Evolutionary conservation across 148 eudicot species (phyloP).

Genomic region (Chenopodium berlandieri): DNA sequence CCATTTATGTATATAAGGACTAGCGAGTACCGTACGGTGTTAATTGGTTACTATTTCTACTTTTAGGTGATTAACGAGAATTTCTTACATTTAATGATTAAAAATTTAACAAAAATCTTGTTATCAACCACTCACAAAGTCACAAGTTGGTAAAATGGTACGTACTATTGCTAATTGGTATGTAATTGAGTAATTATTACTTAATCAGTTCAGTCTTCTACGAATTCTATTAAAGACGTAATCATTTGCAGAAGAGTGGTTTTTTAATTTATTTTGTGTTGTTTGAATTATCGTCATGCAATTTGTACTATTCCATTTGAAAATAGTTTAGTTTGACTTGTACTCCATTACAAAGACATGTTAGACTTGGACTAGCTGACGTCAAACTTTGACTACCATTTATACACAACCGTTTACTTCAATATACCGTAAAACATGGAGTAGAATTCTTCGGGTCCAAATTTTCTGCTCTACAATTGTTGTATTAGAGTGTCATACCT

Average conservation of each 20-base stretch:
- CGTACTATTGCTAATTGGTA: background rate
- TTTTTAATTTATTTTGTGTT: background rate
- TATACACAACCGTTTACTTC: background rate
- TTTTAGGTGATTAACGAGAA: too few species aligned
- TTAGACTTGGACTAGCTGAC: background rate
- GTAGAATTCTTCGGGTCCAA: too few species aligned
- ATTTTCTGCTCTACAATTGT: too few species aligned
- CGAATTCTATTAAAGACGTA: background rate
- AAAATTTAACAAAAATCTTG: too few species aligned
- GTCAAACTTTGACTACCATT: constrained; percentile 9
- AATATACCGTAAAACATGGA: background rate
- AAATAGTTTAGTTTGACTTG: constrained; percentile 3
- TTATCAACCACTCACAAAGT: too few species aligned
- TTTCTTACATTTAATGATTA: too few species aligned
- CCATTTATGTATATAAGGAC: too few species aligned
- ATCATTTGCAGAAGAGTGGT: background rate
- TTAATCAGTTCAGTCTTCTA: background rate
- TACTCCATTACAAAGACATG: too few species aligned
- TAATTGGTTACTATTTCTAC: too few species aligned
- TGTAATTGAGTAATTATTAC: background rate
- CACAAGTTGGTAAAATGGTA: too few species aligned
- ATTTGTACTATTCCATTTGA: background rate
- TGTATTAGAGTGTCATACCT: too few species aligned
- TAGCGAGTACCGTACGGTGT: too few species aligned
- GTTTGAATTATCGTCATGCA: background rate